Base-by-base conservation (phyloP, 441 rosid species). In the Breynia disticha region DNA sequence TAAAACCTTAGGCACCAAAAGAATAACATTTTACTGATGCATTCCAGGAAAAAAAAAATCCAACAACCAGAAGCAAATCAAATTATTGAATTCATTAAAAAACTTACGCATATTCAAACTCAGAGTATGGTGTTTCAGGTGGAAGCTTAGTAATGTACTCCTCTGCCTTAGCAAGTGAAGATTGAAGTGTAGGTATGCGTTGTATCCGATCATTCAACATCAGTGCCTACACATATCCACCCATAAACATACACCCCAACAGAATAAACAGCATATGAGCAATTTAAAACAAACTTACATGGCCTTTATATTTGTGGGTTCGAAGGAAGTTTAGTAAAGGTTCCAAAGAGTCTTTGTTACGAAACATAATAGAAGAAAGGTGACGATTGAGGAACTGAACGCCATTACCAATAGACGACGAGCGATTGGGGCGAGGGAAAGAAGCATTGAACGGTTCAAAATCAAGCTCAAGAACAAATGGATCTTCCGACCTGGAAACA, bases 361-460 rank as follows among this genome's bases (percentile, higher is more conserved):
- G 89, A 67, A 93, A 93, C 98, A 93, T 86, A 13, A 45, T 83
- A 10, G 98, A 93, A 19, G 98, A 93, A 16, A 93, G 84, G 67
- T 93, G 98, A 44, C 98, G 91, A 22, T 93, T 93, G 62, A 93
- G 91, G 70, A 86, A 93, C 61, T 88, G 97, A 71, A 93, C 97
- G 17, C 98, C 97, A 60, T 89, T 88, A 61, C 98, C 98, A 66
- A 88, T 88, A 6, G 91, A 93, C 64, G 97, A 88, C 21, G 98
- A 88, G 14, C 95, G 81, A 22, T 66, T 76, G 56, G 97, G 95
- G 45, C 88, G 86, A 57, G 98, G 98, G 48, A 88, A 75, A 54
- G 47, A 53, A 18, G 95, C 93, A 61, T 93, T 93, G 66, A 93
- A 93, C 8, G 97, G 98, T 68, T 88, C 95, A 61, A 93, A 89